phyloP scores from a whole-genome alignment of 2,329 filamentous ascomycete genomes.

The Pseudodiploospora longispora region DNA sequence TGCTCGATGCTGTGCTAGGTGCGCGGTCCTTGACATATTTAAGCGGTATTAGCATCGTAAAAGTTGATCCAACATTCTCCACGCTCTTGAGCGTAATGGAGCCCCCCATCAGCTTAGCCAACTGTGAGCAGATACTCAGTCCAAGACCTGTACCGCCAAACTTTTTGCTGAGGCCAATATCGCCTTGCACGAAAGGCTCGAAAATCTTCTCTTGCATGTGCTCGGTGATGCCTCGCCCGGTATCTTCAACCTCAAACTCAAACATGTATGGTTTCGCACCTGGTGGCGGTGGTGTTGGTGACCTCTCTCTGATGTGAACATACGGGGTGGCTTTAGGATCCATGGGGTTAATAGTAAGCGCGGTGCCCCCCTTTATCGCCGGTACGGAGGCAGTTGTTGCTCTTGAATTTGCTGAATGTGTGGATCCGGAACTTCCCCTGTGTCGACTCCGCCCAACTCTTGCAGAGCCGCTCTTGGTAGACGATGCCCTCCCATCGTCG shows the following conservation, averaged over 20 bases:
- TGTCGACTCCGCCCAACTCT: slow-evolving; percentile 34
- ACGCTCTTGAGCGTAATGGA: slow-evolving; percentile 64
- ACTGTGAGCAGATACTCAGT: slow-evolving; percentile 80
- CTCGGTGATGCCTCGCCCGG: slow-evolving; percentile 74
- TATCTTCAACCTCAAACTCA: slow-evolving; percentile 84
- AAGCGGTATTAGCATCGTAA: slow-evolving; percentile 75
- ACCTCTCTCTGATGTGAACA: slow-evolving; percentile 43
- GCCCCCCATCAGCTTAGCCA: slow-evolving; percentile 77
- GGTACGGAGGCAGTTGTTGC: slow-evolving; percentile 18
- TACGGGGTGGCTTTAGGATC: slow-evolving; percentile 45
- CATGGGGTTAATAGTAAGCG: slow-evolving; percentile 54
- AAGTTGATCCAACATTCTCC: slow-evolving; percentile 67
- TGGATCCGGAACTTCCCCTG: slow-evolving; percentile 40
- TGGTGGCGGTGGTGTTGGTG: slow-evolving; percentile 51
- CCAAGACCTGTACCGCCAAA: slow-evolving; percentile 84
- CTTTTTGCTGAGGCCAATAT: slow-evolving; percentile 80
- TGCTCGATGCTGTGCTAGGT: slow-evolving; percentile 48
- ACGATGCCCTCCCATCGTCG: slow-evolving; percentile 44
- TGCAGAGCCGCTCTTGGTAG: slow-evolving; percentile 35
- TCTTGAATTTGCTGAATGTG: slow-evolving; percentile 43
- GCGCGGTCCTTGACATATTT: slow-evolving; percentile 59
- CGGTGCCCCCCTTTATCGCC: slow-evolving; percentile 35
- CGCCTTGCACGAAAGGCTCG: slow-evolving; percentile 91
- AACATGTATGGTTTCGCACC: slow-evolving; percentile 63
- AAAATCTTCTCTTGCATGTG: slow-evolving; percentile 77